Base-by-base conservation (phyloP, 768 basidiomycete genomes). In the Pleurotus pulmonarius region DNA sequence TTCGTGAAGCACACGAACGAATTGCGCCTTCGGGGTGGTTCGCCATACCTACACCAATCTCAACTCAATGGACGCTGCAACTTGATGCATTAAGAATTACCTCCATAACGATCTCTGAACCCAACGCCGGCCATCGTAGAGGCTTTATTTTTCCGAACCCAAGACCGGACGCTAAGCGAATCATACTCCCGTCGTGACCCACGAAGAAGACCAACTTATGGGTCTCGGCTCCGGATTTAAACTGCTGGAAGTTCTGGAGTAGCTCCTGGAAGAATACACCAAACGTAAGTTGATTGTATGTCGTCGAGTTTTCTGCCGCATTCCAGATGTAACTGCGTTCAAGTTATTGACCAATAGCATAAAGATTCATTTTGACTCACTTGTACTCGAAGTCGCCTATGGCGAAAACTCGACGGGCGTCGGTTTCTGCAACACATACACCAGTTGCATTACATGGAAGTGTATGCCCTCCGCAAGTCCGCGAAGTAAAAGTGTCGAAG, bases 311-410 rank as follows among this genome's bases (percentile, higher is more conserved):
- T 39, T 46, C 20, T 24, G 60, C 60, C n/a, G 60, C 45, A 44
- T 61, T 61, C 60, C 60, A 61, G 38, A 61, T 61, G 49, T 61
- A 61, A 24, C 60, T 61, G 39, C 3, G 55, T 18, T 9, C 29
- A 34, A 34, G 29, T 34, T 34, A 34, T 11, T 34, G 4, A 11
- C 29, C 9, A 34, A 3, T 4, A 8, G 4, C 29, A 34, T 34
- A 34, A 4, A 34, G 1, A 4, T 34, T 2, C 29, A 34, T 34
- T 34, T 34, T 44, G 16, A n/a, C 25, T 49, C 41, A 61, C 60
- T 61, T 59, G 60, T 61, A 61, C 48, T 61, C 60, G 40, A 61
- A 61, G 43, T 61, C 60, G 4, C 60, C 60, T 4, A 61, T 46
- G 25, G 58, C 3, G 45, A 56, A 61, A 3, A 61, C 60, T 25